Evolutionary conservation across 1,139 yeast genomes (phyloP), one percentile per base, ranked within the genome.

Genomic region (Lodderomyces jiufengensis): DNA sequence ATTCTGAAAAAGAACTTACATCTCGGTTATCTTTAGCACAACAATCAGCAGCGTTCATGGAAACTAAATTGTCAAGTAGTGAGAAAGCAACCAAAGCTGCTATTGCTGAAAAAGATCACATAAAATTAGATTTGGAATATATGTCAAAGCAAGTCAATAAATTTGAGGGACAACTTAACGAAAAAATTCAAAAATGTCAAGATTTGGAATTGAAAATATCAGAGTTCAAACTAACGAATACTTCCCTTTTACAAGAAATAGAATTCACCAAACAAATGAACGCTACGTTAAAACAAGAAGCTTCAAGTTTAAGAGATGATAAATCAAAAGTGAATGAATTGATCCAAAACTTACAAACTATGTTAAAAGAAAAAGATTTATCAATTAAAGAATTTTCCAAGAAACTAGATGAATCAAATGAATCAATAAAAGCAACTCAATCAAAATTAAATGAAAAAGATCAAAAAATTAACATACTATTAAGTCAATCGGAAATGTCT

Each of bases 321-420:
- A 79, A 79, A 49, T 59, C 71, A 9, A 73, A 78, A 37, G 63
- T 86, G 31, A 80, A 72, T 45, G 73, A 75, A 6, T 66, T 81
- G 43, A 70, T 84, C n/a, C 56, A 74, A 15, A 83, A 75, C 48
- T 61, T 84, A 38, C 90, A 84, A 54, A 48, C 73, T 1, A 57
- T 80, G 27, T 76, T 81, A 37, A 70, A 69, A 38, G 94, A 84
- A 51, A 70, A 90, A 37, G 84, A 81, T 37, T 51, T 63, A 1
- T 62, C 77, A 8, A 67, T 73, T 32, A 56, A 63, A 20, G 82
- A 79, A 29, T 55, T 80, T 2, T 69, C 78, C 14, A 61, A 64
- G 22, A 66, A 82, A 32, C 66, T 81, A 32, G 52, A 66, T 13
- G 59, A 65, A 18, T 80, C 78, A 27, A 61, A 78, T 12, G 73